Conservation (phyloP, 2,329 filamentous ascomycete genomes). For the Colletotrichum lentis region DNA sequence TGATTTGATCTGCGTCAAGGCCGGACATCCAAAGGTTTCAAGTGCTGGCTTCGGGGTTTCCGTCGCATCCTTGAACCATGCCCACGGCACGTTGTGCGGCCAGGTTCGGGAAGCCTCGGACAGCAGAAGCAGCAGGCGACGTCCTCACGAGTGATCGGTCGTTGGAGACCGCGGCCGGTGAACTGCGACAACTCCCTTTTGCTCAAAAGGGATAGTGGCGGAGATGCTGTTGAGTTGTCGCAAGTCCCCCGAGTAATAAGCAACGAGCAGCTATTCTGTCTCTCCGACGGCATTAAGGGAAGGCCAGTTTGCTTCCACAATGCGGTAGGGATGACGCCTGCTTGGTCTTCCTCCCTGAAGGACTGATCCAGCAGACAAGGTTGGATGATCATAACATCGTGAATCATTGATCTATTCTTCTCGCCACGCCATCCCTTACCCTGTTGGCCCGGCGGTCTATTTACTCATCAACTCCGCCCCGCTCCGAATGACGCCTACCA, state of each 20-base stretch:
- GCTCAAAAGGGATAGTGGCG: too few relatives aligned
- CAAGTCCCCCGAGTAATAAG: too few relatives aligned
- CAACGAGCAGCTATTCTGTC: background rate
- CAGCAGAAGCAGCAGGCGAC: too few relatives aligned
- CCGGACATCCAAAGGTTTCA: background rate
- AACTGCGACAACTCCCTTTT: too few relatives aligned
- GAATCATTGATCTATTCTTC: slow-evolving; percentile 16
- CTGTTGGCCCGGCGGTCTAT: slow-evolving; percentile 34
- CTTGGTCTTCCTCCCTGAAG: background rate
- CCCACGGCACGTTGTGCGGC: background rate
- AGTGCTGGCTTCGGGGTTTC: background rate
- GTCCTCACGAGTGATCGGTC: too few relatives aligned
- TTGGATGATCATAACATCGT: slow-evolving; percentile 30
- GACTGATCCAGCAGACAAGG: background rate
- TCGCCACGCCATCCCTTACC: slow-evolving; percentile 1
- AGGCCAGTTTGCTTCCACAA: background rate
- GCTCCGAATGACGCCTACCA: slow-evolving; percentile 86
- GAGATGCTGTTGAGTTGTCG: too few relatives aligned
- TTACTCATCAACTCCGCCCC: slow-evolving; percentile 76
- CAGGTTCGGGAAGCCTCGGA: too few relatives aligned
- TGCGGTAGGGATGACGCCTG: background rate
- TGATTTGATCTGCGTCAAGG: background rate
- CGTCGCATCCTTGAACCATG: slow-evolving; percentile 3
- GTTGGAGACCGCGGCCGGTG: too few relatives aligned
- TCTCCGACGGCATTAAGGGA: too few relatives aligned